Conservation (phyloP, 345 rosid genomes). For the Citrus unshiu region DNA sequence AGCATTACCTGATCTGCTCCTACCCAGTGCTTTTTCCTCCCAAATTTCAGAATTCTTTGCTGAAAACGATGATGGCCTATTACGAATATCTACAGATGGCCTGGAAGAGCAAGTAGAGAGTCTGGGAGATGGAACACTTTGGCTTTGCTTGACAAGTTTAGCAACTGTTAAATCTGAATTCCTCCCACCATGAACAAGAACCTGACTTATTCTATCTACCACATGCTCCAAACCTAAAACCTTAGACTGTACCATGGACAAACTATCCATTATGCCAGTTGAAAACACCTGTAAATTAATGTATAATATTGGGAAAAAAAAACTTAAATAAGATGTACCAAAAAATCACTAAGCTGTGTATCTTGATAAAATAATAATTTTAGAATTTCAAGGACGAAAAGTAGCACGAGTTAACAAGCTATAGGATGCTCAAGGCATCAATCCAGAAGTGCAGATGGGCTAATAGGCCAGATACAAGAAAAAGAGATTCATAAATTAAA, state of each 20-base stretch:
- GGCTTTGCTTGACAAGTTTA: constrained; percentile 46
- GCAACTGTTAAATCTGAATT: constrained; percentile 41
- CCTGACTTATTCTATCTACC: constrained; percentile 51
- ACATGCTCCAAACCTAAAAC: constrained; percentile 70
- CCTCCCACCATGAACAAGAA: constrained; percentile 31
- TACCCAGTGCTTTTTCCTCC: constrained; percentile 48
- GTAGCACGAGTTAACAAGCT: not conserved
- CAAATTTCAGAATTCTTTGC: constrained; percentile 44
- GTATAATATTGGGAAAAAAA: not conserved
- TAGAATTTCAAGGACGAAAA: not conserved
- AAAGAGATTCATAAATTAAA: not conserved
- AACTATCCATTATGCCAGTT: constrained; percentile 55
- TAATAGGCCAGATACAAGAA: not conserved
- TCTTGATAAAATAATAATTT: not conserved
- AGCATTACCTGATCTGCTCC: constrained; percentile 44
- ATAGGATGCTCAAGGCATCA: not conserved
- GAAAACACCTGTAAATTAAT: constrained; percentile 55
- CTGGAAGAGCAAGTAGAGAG: constrained; percentile 70
- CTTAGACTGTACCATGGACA: constrained; percentile 70
- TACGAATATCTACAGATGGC: constrained; percentile 50
- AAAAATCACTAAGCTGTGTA: not conserved
- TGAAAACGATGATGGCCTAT: constrained; percentile 40
- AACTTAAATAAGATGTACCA: not conserved
- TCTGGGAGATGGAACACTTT: constrained; percentile 53
- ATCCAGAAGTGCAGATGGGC: not conserved